Evolutionary conservation across 306 rosid species (phyloP).

Genomic region (Trichosanthes cucumerina): DNA sequence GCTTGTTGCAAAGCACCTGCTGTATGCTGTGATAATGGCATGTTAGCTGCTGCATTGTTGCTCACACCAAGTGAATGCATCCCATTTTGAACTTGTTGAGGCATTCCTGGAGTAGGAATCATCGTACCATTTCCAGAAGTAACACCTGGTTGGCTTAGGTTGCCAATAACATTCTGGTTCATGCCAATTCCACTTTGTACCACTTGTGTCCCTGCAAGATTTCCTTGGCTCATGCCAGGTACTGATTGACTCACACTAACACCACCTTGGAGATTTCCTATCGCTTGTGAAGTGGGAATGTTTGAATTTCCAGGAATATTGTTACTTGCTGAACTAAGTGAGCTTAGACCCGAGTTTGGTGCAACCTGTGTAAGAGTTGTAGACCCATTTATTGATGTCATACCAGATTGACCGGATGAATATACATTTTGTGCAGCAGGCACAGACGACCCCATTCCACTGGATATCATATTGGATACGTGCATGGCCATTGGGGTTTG

Average conservation of each 20-base stretch:
- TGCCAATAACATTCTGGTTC: constrained; percentile 71
- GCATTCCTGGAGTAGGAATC: constrained; percentile 97
- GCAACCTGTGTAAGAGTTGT: constrained; percentile 67
- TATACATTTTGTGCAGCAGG: constrained; percentile 70
- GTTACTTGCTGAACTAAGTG: constrained; percentile 56
- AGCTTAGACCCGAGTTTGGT: constrained; percentile 53
- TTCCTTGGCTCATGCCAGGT: constrained; percentile 70
- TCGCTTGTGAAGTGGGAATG: constrained; percentile 71
- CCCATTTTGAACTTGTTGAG: constrained; percentile 72
- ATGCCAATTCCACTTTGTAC: constrained; percentile 70
- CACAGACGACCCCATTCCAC: constrained; percentile 87
- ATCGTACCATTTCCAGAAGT: constrained; percentile 83
- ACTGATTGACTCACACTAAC: constrained; percentile 75
- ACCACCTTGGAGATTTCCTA: constrained; percentile 65
- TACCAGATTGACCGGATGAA: constrained; percentile 62
- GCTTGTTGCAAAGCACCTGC: constrained; percentile 53
- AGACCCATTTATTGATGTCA: constrained; percentile 54
- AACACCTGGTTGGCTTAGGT: constrained; percentile 62
- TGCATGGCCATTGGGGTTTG: constrained; percentile 91
- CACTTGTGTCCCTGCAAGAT: constrained; percentile 61
- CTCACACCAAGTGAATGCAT: constrained; percentile 53
- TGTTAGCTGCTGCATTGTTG: constrained; percentile 52
- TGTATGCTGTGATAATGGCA: constrained; percentile 63
- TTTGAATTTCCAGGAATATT: constrained; percentile 64
- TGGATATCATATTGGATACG: constrained; percentile 93